A percentile compares a stretch with the other conserved stretches of the same genome.
Evolutionary conservation across 768 basidiomycete species (phyloP).

Genomic region (Naganishia kalamii): DNA sequence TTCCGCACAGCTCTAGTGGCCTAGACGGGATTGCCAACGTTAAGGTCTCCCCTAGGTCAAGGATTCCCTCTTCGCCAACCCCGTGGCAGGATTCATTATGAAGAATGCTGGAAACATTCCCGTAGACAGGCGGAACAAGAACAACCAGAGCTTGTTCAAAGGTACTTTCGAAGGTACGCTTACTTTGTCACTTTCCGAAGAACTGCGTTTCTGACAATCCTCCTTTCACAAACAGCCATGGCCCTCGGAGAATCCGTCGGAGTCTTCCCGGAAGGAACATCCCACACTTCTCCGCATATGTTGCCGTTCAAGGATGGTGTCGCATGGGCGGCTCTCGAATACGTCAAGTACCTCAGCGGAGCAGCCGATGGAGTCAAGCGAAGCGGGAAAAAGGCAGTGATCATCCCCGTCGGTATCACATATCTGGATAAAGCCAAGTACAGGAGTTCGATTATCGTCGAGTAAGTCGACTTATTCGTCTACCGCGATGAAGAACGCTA

Average conservation of each 20-base stretch:
- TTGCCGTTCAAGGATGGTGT: conserved; percentile 83
- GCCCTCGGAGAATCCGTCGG: conserved; percentile 75
- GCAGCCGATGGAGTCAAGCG: conserved; percentile 29
- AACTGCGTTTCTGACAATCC: background rate
- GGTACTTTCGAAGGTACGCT: conserved; percentile 67
- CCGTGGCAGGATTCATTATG: conserved; percentile 64
- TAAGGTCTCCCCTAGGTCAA: conserved; percentile 63
- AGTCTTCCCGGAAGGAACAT: conserved; percentile 57
- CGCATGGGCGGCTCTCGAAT: conserved; percentile 91
- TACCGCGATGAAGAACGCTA: background rate
- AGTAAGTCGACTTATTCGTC: conserved; percentile 30
- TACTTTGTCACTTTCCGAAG: background rate
- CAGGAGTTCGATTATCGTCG: conserved; percentile 67
- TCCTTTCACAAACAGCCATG: conserved; percentile 51
- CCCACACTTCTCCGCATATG: conserved; percentile 84
- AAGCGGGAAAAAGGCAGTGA: conserved; percentile 52
- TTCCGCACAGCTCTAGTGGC: background rate
- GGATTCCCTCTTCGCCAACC: conserved; percentile 78
- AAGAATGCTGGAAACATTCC: conserved; percentile 93
- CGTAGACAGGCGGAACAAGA: conserved; percentile 88
- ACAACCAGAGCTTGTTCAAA: conserved; percentile 77
- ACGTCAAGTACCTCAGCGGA: conserved; percentile 62
- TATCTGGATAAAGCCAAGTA: conserved; percentile 97
- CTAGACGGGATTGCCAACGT: background rate
- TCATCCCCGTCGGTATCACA: conserved; percentile 80